A percentile compares a stretch with the other conserved stretches of the same genome.
These are phyloP conservation scores for Calonectria pteridis DNA, from an alignment of 2,329 filamentous ascomycete genomes.

Conservation along the genomic window DNA sequence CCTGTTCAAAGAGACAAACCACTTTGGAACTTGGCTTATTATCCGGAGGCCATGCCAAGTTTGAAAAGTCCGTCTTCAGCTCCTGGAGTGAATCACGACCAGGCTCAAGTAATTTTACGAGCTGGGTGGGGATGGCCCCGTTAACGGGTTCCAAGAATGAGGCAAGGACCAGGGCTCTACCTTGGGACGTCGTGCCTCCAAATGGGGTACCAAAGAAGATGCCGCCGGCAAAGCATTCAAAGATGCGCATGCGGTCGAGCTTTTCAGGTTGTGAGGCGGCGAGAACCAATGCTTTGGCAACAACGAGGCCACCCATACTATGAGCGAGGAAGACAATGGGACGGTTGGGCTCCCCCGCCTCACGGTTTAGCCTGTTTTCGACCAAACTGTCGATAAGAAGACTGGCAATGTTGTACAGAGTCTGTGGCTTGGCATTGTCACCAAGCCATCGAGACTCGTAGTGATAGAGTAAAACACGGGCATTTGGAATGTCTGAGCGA, in stretches of 20 bases:
- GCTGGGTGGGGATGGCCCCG: conserved; percentile 22
- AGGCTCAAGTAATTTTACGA: conserved; percentile 19
- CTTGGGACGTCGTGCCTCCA: conserved; percentile 16
- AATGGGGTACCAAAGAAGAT: conserved; percentile 25
- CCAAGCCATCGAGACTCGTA: conserved; percentile 25
- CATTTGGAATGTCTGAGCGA: conserved; percentile 18
- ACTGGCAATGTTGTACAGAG: conserved; percentile 21
- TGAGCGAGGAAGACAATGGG: conserved; percentile 22
- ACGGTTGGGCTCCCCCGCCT: conserved; percentile 6
- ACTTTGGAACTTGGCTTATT: conserved; percentile 18
- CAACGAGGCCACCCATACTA: conserved; percentile 23
- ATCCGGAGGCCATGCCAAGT: conserved; percentile 8
- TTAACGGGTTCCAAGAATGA: conserved; percentile 13
- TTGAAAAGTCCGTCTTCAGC: conserved; percentile 18
- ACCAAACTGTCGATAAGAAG: conserved; percentile 22
- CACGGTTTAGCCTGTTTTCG: conserved; percentile 14
- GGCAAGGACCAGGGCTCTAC: conserved; percentile 19
- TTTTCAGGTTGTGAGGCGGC: conserved; percentile 20
- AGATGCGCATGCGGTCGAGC: conserved; percentile 24
- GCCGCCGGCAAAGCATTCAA: conserved; percentile 20
- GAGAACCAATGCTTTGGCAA: conserved; percentile 21
- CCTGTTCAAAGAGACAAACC: conserved; percentile 19
- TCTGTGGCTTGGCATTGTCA: conserved; percentile 19
- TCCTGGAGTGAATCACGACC: conserved; percentile 19
- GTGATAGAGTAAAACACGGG: conserved; percentile 18